phyloP scores from a whole-genome alignment of 2,329 filamentous ascomycete genomes.

The Aspergillus pseudotamarii region DNA sequence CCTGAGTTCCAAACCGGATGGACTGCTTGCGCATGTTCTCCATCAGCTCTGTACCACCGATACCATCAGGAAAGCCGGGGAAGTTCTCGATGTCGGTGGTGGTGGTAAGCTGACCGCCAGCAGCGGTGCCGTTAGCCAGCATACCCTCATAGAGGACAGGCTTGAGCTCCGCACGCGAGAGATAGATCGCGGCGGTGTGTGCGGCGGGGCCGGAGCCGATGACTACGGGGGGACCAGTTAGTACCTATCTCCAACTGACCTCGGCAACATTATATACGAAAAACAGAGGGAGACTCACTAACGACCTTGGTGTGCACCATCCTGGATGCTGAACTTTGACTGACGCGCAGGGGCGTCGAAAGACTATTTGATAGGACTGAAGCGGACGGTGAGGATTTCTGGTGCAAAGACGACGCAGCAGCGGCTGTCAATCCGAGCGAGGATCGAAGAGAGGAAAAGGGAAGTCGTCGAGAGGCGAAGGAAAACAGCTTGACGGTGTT shows the following conservation, averaged over 20 bases:
- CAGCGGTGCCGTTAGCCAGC: slow-evolving; percentile 93
- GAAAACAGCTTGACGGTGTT: slow-evolving; percentile 86
- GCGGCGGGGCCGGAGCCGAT: slow-evolving; percentile 95
- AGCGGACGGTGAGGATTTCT: slow-evolving; percentile 54
- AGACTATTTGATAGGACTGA: slow-evolving; percentile 37
- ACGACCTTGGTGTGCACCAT: slow-evolving; percentile 94
- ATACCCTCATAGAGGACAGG: slow-evolving; percentile 97
- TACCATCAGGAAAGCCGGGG: slow-evolving; percentile 87
- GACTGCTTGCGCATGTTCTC: slow-evolving; percentile 93
- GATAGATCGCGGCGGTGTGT: slow-evolving; percentile 96
- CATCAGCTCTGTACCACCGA: slow-evolving; percentile 89
- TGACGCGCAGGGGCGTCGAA: slow-evolving; percentile 45
- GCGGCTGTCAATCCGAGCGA: slow-evolving; percentile 72
- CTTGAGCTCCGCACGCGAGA: slow-evolving; percentile 90
- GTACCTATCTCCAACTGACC: background rate
- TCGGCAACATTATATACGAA: background rate
- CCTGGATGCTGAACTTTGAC: slow-evolving; percentile 40
- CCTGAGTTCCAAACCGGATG: slow-evolving; percentile 85
- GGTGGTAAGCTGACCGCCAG: slow-evolving; percentile 94
- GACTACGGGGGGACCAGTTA: slow-evolving; percentile 48
- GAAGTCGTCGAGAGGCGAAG: slow-evolving; percentile 71
- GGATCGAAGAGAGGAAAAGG: slow-evolving; percentile 67
- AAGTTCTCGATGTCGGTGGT: slow-evolving; percentile 99
- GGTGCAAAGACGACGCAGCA: slow-evolving; percentile 68
- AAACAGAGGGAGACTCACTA: slow-evolving; percentile 59